Conservation (phyloP, 352 stramenopile species). For the Blastocystis sp. region DNA sequence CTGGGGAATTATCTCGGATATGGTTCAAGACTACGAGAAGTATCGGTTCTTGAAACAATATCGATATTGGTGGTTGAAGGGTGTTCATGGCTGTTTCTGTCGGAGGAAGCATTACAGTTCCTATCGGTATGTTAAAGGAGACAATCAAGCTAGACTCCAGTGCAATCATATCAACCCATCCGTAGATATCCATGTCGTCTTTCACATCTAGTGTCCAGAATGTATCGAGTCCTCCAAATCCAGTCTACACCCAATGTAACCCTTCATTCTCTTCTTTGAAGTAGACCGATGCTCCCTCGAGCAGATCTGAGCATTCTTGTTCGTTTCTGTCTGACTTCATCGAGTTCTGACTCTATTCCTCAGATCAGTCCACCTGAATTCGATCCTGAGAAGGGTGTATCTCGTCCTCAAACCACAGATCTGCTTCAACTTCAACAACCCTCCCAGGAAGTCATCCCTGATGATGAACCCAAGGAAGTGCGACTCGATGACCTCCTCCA, state of each 20-base stretch:
- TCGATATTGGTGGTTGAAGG: slow-evolving; percentile 18
- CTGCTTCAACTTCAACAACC: background rate
- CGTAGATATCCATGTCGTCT: background rate
- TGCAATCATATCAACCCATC: background rate
- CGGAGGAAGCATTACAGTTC: background rate
- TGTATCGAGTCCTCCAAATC: background rate
- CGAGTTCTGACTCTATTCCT: background rate
- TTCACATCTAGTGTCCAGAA: slow-evolving; percentile 17
- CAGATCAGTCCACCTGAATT: background rate
- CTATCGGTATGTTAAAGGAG: background rate
- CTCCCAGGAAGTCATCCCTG: background rate
- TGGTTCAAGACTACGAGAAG: slow-evolving; percentile 49
- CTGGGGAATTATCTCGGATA: slow-evolving; percentile 49
- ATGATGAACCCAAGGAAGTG: background rate
- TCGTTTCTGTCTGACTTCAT: background rate
- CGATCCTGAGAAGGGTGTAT: background rate
- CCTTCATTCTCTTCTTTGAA: background rate
- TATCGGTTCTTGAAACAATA: slow-evolving; percentile 25
- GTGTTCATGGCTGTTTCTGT: slow-evolving; percentile 38
- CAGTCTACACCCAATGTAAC: background rate
- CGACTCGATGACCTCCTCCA: background rate
- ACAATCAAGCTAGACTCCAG: background rate
- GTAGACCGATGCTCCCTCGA: background rate
- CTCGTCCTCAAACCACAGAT: background rate
- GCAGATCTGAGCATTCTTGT: background rate